Percentiles rank a stretch among this genome's conserved stretches.
Conservation (phyloP, 2,329 filamentous ascomycete species). For the Nigrospora sphaerica region DNA sequence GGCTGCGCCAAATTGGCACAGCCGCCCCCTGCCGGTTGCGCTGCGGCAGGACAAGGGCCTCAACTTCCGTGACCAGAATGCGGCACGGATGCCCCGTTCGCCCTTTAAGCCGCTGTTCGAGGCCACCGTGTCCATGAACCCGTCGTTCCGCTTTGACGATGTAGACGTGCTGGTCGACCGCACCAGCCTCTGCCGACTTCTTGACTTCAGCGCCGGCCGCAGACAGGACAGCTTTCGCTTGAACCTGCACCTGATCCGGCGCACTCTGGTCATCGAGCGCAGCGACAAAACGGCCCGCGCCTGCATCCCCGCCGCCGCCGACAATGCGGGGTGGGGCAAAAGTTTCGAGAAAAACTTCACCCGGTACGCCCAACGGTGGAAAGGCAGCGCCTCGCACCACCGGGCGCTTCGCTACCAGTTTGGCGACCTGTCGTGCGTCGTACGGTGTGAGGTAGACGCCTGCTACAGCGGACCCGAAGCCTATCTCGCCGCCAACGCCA, state of each 20-base stretch:
- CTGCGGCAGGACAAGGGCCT: too few species aligned
- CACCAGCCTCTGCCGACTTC: conserved; percentile 14
- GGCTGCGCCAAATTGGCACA: too few species aligned
- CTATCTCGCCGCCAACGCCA: too few species aligned
- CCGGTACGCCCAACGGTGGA: too few species aligned
- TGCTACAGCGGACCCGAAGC: neutral
- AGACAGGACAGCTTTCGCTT: conserved; percentile 10
- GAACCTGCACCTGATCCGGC: conserved; percentile 2
- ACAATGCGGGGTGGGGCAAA: too few species aligned
- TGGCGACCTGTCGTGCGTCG: too few species aligned
- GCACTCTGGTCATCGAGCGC: conserved; percentile 11
- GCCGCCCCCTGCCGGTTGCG: too few species aligned
- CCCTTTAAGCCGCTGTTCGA: conserved; percentile 21
- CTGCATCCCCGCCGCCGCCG: neutral
- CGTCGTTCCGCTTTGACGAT: conserved; percentile 14
- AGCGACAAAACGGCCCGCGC: conserved; percentile 2
- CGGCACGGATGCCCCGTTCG: conserved; percentile 5
- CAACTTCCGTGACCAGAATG: conserved; percentile 10
- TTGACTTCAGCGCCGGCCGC: conserved; percentile 13
- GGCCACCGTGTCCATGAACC: conserved; percentile 16
- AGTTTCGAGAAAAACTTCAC: too few species aligned
- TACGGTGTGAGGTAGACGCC: too few species aligned
- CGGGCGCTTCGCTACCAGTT: too few species aligned
- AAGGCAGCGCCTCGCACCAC: too few species aligned
- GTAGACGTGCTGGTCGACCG: conserved; percentile 22